A percentile compares a stretch with the other conserved stretches of the same genome.
phyloP scores from a whole-genome alignment of 2,329 filamentous ascomycete species.

The Penicillium sp. region DNA sequence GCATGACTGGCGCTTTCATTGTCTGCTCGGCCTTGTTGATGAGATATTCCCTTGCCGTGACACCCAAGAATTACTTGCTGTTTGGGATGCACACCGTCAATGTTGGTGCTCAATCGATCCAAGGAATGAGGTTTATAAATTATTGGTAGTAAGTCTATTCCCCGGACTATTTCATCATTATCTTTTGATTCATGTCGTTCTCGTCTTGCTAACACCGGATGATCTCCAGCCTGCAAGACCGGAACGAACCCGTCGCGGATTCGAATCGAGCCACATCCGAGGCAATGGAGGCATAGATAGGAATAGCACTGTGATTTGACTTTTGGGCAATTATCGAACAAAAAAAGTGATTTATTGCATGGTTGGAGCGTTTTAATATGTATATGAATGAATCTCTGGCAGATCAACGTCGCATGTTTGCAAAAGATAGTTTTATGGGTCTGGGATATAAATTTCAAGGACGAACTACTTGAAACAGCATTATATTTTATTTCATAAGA shows the following conservation, averaged over 20 bases:
- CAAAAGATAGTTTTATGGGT: not conserved
- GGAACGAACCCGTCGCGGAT: not conserved
- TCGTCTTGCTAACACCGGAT: not conserved
- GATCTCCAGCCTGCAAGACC: constrained; percentile 1
- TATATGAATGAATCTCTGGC: not conserved
- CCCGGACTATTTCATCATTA: not conserved
- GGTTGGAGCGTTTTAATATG: not conserved
- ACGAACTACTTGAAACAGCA: too few species aligned
- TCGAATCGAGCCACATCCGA: not conserved
- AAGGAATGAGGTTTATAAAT: constrained; percentile 11
- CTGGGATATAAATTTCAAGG: too few species aligned
- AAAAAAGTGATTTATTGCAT: not conserved
- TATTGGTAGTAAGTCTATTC: constrained; percentile 12
- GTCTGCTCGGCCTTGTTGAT: constrained; percentile 12
- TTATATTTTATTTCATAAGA: too few species aligned
- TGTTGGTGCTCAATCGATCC: constrained; percentile 11
- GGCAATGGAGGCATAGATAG: not conserved
- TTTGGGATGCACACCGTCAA: constrained; percentile 15
- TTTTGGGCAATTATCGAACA: not conserved
- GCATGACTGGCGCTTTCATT: constrained; percentile 13
- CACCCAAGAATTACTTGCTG: constrained; percentile 13
- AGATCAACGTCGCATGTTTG: not conserved
- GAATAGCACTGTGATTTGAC: not conserved
- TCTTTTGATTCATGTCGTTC: not conserved
- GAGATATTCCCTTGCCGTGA: constrained; percentile 15